phyloP scores from a whole-genome alignment of 129 eudicot species.

The Ambrosia trifida region DNA sequence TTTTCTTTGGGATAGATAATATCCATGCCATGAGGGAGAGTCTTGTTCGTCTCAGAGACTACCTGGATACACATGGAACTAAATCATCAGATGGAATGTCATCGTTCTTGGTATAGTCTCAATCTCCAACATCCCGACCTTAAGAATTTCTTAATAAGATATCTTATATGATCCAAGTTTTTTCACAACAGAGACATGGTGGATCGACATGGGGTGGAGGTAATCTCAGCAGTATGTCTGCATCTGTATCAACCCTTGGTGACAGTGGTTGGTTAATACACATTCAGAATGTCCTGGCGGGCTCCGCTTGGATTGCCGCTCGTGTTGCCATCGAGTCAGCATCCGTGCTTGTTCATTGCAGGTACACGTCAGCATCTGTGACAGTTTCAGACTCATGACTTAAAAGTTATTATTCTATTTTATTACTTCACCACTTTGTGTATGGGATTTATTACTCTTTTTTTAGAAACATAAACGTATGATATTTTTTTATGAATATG shows the following conservation, averaged over 20 bases:
- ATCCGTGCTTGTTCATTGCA: constrained; percentile 99
- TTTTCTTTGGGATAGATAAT: constrained; percentile 95
- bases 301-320: constrained; percentile 99
- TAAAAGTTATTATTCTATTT: neutral
- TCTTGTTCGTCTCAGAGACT: constrained; percentile 90
- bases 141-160: neutral
- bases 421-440: neutral
- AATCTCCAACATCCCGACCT: neutral
- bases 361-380: constrained; percentile 39
- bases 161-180: neutral
- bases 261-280: constrained; percentile 99
- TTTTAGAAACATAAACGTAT: neutral
- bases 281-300: constrained; percentile 91
- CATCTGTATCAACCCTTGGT: constrained; percentile 97
- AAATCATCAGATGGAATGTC: constrained; percentile 94
- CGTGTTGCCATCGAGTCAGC: constrained; percentile 92
- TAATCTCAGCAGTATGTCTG: constrained; percentile 98
- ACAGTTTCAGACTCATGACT: neutral
- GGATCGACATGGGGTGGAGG: constrained; percentile 99
- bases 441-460: neutral
- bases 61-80: constrained; percentile 92
- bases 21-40: constrained; percentile 99
- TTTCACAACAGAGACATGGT: constrained; percentile 75
- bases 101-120: constrained; percentile 69
- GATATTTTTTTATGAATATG: constrained; percentile 10